These are phyloP conservation scores for Calonectria hongkongensis DNA, from an alignment of 2,329 filamentous ascomycete species.

Conservation along the genomic window DNA sequence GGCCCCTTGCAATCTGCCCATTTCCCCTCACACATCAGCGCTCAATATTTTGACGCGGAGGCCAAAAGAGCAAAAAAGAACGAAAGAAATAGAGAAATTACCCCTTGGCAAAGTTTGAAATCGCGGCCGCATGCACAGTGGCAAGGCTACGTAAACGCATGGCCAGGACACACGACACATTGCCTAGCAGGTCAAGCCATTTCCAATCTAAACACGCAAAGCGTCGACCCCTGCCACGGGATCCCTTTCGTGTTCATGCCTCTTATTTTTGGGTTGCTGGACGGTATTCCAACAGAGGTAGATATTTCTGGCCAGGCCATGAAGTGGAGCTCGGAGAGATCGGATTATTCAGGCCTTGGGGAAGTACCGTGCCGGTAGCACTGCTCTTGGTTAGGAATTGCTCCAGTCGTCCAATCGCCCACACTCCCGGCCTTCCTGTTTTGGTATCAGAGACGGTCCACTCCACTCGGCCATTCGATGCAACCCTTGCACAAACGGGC, in stretches of 20 bases:
- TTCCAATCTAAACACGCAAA: background rate
- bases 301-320: conserved; percentile 1
- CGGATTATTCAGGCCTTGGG: conserved; percentile 18
- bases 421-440: conserved; percentile 36
- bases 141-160: conserved; percentile 7
- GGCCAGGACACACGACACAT: conserved; percentile 14
- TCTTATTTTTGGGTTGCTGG: conserved; percentile 5
- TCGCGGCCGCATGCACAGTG: background rate
- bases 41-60: background rate
- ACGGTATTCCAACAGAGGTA: conserved; percentile 10
- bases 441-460: conserved; percentile 26
- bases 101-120: conserved; percentile 21
- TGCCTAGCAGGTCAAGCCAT: background rate
- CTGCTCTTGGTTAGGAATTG: background rate
- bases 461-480: conserved; percentile 22
- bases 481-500: conserved; percentile 24
- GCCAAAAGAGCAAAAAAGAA: background rate
- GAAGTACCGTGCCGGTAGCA: conserved; percentile 11
- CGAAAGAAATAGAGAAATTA: background rate
- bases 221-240: background rate
- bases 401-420: conserved; percentile 21
- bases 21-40: conserved; percentile 17
- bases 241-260: background rate
- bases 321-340: conserved; percentile 23
- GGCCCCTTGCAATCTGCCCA: conserved; percentile 27